These are phyloP conservation scores for Carex cristatella DNA, from an alignment of 176 grass and related monocot genomes.

Conservation along the genomic window DNA sequence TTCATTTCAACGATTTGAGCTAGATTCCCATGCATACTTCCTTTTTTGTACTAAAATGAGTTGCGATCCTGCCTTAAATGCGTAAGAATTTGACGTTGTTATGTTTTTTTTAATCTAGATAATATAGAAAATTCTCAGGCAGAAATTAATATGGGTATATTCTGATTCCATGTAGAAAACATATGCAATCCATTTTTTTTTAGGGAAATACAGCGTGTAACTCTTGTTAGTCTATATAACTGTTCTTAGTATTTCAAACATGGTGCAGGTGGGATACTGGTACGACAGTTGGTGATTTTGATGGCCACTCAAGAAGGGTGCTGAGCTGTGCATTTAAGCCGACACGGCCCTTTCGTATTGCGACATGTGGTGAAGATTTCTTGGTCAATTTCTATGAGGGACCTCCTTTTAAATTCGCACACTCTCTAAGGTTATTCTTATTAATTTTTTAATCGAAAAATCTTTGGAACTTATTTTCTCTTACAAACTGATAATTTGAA, in stretches of 20 bases:
- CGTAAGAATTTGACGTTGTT: not conserved
- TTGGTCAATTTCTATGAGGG: slow-evolving; percentile 91
- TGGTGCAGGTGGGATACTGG: slow-evolving; percentile 88
- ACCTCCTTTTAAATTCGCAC: slow-evolving; percentile 94
- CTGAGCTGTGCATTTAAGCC: slow-evolving; percentile 97
- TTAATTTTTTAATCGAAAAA: not conserved
- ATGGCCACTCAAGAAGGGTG: slow-evolving; percentile 91
- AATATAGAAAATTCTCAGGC: not conserved
- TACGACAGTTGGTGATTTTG: slow-evolving; percentile 86
- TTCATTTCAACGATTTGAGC: not conserved
- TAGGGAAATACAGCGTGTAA: not conserved
- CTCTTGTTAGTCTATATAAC: not conserved
- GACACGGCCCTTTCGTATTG: slow-evolving; percentile 81
- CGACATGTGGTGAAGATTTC: slow-evolving; percentile 95
- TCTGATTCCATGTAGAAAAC: no score
- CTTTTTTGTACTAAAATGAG: no score
- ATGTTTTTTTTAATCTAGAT: not conserved
- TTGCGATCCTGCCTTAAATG: not conserved
- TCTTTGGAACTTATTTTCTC: not conserved
- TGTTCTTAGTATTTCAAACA: not conserved
- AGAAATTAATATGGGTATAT: no score
- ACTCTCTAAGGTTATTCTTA: slow-evolving; percentile 59
- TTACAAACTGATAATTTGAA: not conserved
- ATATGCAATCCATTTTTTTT: not conserved
- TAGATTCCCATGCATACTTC: not conserved